Conservation (phyloP, 106 monocot species). For the Vanilla planifolia region DNA sequence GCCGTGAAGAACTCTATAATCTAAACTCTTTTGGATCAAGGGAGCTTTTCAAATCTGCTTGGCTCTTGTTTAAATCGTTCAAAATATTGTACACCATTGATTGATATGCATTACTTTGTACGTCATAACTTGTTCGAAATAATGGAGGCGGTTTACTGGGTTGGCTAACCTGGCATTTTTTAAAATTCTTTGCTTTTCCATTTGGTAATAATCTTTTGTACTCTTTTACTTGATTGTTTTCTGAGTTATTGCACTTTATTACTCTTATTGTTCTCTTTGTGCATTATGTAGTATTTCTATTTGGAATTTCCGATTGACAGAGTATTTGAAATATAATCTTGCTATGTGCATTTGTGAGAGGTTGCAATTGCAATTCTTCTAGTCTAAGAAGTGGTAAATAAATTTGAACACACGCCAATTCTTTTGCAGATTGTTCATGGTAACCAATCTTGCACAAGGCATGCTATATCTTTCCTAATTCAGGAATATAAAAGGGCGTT, state of each 20-base stretch:
- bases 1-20: no score
- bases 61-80: no score
- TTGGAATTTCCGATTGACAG: neutral
- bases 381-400: neutral
- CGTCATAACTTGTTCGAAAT: neutral
- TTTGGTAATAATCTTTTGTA: neutral
- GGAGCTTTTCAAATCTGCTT: no score
- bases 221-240: neutral
- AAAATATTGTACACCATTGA: neutral
- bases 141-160: neutral
- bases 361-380: neutral
- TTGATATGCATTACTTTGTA: conserved; percentile 1
- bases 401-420: neutral
- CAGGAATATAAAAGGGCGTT: conserved; percentile 94
- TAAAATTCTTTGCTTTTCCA: neutral
- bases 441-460: conserved; percentile 68
- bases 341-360: neutral
- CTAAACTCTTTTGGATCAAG: no score
- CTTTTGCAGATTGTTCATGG: conserved; percentile 89
- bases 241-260: neutral
- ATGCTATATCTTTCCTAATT: conserved; percentile 63
- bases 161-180: neutral
- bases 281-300: no score
- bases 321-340: neutral
- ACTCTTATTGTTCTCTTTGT: neutral